Evolutionary conservation across 345 rosid genomes (phyloP).

Genomic region (Euphorbia lathyris): DNA sequence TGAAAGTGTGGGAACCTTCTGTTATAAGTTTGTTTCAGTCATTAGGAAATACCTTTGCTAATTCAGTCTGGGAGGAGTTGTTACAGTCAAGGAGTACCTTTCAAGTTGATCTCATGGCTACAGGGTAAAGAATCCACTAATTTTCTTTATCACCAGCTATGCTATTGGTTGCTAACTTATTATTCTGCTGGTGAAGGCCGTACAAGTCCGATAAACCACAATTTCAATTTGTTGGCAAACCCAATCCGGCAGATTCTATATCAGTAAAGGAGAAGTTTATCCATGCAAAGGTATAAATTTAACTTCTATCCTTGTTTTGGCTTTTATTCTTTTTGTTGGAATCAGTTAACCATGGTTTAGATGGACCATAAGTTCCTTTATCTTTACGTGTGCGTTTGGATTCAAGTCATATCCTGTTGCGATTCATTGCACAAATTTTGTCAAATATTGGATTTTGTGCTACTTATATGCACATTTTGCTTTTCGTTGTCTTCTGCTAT

Average conservation of each 20-base stretch:
- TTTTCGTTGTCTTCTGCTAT: not conserved
- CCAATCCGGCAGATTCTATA: conserved; percentile 68
- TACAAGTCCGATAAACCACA: conserved; percentile 60
- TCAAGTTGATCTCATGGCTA: conserved; percentile 54
- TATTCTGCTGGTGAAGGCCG: conserved; percentile 40
- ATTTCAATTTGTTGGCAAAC: conserved; percentile 56
- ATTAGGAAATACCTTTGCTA: conserved; percentile 82
- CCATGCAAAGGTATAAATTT: conserved; percentile 73
- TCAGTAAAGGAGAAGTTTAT: conserved; percentile 94
- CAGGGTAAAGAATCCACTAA: conserved; percentile 45
- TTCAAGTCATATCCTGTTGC: not conserved
- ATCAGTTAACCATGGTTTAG: conserved; percentile 3
- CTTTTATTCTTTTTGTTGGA: conserved; percentile 6
- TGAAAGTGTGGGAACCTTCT: conserved; percentile 97
- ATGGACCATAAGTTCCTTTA: not conserved
- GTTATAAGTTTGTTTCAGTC: conserved; percentile 95
- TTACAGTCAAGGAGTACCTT: conserved; percentile 77
- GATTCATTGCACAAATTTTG: not conserved
- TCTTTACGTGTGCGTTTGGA: not conserved
- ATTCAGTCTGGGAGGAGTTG: conserved; percentile 97
- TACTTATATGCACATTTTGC: not conserved
- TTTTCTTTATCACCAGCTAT: conserved; percentile 6
- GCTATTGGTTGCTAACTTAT: conserved; percentile 24
- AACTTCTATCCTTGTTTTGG: conserved; percentile 19
- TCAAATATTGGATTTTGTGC: not conserved